These are phyloP conservation scores for Paramecium caudatum DNA, from an alignment of 73 alveolate genomes.

Conservation along the genomic window DNA sequence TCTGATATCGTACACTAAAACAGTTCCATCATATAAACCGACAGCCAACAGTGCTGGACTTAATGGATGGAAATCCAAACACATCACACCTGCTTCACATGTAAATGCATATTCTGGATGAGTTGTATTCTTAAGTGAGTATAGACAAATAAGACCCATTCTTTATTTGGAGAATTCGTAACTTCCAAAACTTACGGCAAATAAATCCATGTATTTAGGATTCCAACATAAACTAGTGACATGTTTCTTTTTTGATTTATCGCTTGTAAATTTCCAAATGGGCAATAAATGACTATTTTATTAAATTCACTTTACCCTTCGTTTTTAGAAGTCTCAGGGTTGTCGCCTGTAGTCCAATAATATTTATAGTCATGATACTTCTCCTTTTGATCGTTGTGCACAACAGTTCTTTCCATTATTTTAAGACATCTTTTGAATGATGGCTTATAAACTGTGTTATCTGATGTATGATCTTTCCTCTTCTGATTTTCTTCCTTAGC, in stretches of 20 bases:
- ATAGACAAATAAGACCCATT: conserved; percentile 98
- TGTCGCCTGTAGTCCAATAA: conserved; percentile 84
- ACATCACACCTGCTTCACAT: conserved; percentile 98
- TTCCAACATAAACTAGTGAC: conserved; percentile 99
- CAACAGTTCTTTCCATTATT: conserved; percentile 98
- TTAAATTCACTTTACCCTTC: conserved; percentile 54
- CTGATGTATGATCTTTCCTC: conserved; percentile 83
- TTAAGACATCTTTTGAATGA: conserved; percentile 95
- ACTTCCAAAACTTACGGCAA: conserved; percentile 99
- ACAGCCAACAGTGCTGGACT: conserved; percentile 99
- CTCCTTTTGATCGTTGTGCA: conserved; percentile 97
- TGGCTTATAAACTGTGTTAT: conserved; percentile 89
- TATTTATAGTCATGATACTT: conserved; percentile 95
- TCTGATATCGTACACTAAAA: conserved; percentile 98
- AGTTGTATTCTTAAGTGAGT: conserved; percentile 98
- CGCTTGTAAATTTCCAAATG: conserved; percentile 98
- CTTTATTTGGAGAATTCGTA: conserved; percentile 95
- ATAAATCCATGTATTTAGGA: conserved; percentile 98
- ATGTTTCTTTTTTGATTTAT: conserved; percentile 97
- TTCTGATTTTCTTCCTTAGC: conserved; percentile 82
- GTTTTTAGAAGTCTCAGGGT: conserved; percentile 75
- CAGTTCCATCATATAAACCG: conserved; percentile 99
- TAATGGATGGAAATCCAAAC: conserved; percentile 98
- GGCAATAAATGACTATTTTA: conserved; percentile 85
- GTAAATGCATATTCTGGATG: conserved; percentile 99